Evolutionary conservation across 1,284 basidiomycete species (phyloP), one percentile per base, ranked within the genome.

Genomic region (Apiotrichum mycotoxinovorans): DNA sequence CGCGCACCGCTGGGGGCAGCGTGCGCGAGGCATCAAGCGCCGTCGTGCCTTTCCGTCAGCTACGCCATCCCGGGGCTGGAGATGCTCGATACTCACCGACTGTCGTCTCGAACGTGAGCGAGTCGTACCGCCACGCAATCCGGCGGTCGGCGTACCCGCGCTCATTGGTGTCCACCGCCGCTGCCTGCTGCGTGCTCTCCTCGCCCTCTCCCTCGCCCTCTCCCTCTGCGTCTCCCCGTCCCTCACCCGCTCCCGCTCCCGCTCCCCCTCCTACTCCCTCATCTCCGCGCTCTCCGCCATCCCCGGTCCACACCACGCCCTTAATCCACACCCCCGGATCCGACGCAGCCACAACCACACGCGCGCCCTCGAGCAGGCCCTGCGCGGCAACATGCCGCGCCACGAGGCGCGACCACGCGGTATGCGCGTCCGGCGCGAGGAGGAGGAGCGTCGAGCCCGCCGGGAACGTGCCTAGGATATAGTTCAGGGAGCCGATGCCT

Each of bases 71-170:
- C n/a, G n/a, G 40, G n/a, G 5, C 40, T 14, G 20, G 25, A 22
- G 8, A 23, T 17, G 11, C 47, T 4, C 8, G 22, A 38, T 11
- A 58, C 64, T 63, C 49, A 60, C 68, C 60, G 27, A 95, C 85
- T 1, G 89, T 92, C 1, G 92, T 96, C 77, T 89, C 85, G 75
- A 95, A 95, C 75, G 83, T 87, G 77, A 96, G 88, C 60, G 85
- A 82, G 68, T 91, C 89, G 74, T 98, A 98, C 68, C 95, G 82
- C 90, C 95, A 98, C 38, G 95, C 95, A 68, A 97, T 96, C 78
- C 88, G 81, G 77, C 56, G 60, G 45, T 55, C 82, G 54, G 79
- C 79, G 43, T 78, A 80, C 47, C 26, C 63, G 42, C 54, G 78
- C 86, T 80, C 80, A 18, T 69, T 77, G 34, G 82, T 83, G 40